These are phyloP conservation scores for Chernovozyma aurita DNA, from an alignment of 1,139 yeast species.

Conservation along the genomic window DNA sequence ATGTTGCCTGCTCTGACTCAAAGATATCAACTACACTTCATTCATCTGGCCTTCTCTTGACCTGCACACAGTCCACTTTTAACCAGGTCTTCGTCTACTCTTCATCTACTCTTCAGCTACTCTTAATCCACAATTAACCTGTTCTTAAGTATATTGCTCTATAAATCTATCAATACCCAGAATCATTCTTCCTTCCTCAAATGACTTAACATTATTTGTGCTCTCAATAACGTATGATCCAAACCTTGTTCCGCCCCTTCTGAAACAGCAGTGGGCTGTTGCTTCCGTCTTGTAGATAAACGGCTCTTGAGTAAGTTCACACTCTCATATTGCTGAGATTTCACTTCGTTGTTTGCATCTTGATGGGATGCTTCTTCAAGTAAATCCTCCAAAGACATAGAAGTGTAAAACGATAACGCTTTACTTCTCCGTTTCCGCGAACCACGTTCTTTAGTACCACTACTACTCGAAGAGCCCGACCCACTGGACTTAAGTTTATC, in stretches of 20 bases:
- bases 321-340: slow-evolving; percentile 31
- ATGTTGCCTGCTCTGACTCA: no score
- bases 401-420: slow-evolving; percentile 34
- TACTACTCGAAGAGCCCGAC: slow-evolving; percentile 14
- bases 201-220: slow-evolving; percentile 40
- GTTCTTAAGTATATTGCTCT: no score
- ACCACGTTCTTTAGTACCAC: slow-evolving; percentile 18
- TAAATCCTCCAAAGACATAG: slow-evolving; percentile 24
- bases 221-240: slow-evolving; percentile 32
- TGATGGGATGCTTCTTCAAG: slow-evolving; percentile 9
- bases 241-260: slow-evolving; percentile 10
- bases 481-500: slow-evolving; percentile 34
- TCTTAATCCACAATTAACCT: no score
- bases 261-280: neutral
- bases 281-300: slow-evolving; percentile 30
- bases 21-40: no score
- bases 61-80: no score
- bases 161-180: no score
- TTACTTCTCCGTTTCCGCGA: slow-evolving; percentile 26
- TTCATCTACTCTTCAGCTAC: no score
- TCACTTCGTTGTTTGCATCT: neutral
- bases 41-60: no score
- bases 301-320: slow-evolving; percentile 36
- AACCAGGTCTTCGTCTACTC: no score
- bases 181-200: slow-evolving; percentile 21